Conservation (phyloP, 2,329 filamentous ascomycete species). For the Phyllosticta citrichinensis region DNA sequence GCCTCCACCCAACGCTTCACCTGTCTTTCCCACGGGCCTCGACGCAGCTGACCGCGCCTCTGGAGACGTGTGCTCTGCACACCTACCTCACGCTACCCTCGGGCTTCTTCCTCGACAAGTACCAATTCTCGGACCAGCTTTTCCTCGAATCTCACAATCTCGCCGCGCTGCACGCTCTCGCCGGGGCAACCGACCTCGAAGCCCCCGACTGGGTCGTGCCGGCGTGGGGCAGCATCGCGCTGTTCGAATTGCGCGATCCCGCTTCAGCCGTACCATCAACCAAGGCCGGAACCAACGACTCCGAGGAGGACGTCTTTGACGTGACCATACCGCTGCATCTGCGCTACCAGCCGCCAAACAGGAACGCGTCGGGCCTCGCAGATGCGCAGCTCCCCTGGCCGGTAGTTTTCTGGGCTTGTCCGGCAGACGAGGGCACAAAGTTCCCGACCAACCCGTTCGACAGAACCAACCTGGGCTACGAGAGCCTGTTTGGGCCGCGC, state of each 20-base stretch:
- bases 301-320: conserved; percentile 43
- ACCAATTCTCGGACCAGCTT: conserved; percentile 67
- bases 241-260: conserved; percentile 54
- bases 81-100: conserved; percentile 76
- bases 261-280: not conserved
- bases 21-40: conserved; percentile 47
- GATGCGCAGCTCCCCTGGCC: conserved; percentile 63
- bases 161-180: conserved; percentile 54
- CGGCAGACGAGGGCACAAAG: conserved; percentile 53
- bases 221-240: conserved; percentile 67
- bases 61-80: conserved; percentile 57
- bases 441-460: conserved; percentile 79
- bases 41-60: conserved; percentile 35
- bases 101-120: conserved; percentile 73
- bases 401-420: conserved; percentile 83
- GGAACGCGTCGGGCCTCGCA: conserved; percentile 34
- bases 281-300: not conserved
- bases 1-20: conserved; percentile 73
- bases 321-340: conserved; percentile 73
- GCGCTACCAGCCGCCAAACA: conserved; percentile 61
- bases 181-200: conserved; percentile 77
- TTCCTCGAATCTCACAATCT: conserved; percentile 78
- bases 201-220: conserved; percentile 71
- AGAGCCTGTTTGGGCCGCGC: conserved; percentile 62
- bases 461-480: conserved; percentile 72